Evolutionary conservation across 768 basidiomycete genomes (phyloP).

Genomic region (Lactifluus volemus): DNA sequence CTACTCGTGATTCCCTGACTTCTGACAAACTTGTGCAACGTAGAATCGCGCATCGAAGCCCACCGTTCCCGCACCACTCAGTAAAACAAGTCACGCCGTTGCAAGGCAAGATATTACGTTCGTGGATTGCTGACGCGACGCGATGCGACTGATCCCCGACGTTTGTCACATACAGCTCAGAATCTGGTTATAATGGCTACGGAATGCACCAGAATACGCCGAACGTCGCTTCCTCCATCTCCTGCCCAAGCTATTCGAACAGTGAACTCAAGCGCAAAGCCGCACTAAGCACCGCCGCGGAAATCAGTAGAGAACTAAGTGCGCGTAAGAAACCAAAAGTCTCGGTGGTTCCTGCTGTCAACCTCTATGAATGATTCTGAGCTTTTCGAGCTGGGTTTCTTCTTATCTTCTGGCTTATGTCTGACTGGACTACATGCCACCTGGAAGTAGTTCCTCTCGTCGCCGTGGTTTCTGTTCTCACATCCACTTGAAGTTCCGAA

Average conservation of each 20-base stretch:
- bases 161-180: neutral
- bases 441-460: too few species aligned
- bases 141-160: neutral
- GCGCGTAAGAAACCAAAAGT: slow-evolving; percentile 60
- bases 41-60: slow-evolving; percentile 14
- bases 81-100: neutral
- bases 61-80: neutral
- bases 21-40: neutral
- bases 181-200: slow-evolving; percentile 14
- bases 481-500: neutral
- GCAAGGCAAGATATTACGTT: neutral
- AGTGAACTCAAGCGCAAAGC: slow-evolving; percentile 30
- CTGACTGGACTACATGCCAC: neutral
- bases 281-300: slow-evolving; percentile 12
- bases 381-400: neutral
- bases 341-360: slow-evolving; percentile 58
- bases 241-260: slow-evolving; percentile 19
- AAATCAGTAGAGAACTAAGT: slow-evolving; percentile 22
- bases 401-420: neutral
- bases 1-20: neutral
- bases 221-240: neutral
- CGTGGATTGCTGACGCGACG: neutral
- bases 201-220: slow-evolving; percentile 39
- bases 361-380: slow-evolving; percentile 55
- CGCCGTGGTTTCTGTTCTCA: neutral